Evolutionary conservation across 768 basidiomycete species (phyloP), one percentile per base, ranked within the genome.

Genomic region (Udeniomyces megalosporus): DNA sequence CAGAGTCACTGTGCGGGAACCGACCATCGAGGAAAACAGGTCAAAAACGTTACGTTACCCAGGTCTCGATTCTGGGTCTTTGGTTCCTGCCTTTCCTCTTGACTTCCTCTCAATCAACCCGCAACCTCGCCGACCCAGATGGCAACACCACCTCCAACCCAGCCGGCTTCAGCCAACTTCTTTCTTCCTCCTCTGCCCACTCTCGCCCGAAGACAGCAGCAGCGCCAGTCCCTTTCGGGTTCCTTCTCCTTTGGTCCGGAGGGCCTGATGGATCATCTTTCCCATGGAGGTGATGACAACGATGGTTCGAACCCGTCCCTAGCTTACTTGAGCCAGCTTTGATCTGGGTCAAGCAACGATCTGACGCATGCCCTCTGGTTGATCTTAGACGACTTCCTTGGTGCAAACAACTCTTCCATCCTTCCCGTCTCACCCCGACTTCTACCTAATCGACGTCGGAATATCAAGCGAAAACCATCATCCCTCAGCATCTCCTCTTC

Each of bases 321-420:
- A 26, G 15, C n/a, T n/a, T 24, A 35, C 1, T 24, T 29, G 0
- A 4, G n/a, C 0, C 22, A n/a, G 17, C 34, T 26, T 20, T 2
- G 49, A 51, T 22, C 14, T 14, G 38, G 24, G 20, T 15, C 17
- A 4, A 42, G 35, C 26, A 12, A 45, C 22, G 20, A 7, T 31
- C 26, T 47, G n/a, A 7, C 38, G 22, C 17, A 26, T 47, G 11
- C 32, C 17, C 14, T 29, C 24, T n/a, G n/a, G n/a, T n/a, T n/a
- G n/a, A 20, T 15, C 15, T 12, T 32, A 56, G 56, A 58, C 24
- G 29, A 24, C 29, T 50, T 45, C 24, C 38, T 47, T 8, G 58
- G 63, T 24, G 63, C 63, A 32, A 65, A 65, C 58, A 65, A 65
- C 57, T 65, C 63, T 24, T 65, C 63, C 28, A 38, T 65, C 44